Conservation (phyloP, 768 basidiomycete species). For the Rhizopogon sp. region DNA sequence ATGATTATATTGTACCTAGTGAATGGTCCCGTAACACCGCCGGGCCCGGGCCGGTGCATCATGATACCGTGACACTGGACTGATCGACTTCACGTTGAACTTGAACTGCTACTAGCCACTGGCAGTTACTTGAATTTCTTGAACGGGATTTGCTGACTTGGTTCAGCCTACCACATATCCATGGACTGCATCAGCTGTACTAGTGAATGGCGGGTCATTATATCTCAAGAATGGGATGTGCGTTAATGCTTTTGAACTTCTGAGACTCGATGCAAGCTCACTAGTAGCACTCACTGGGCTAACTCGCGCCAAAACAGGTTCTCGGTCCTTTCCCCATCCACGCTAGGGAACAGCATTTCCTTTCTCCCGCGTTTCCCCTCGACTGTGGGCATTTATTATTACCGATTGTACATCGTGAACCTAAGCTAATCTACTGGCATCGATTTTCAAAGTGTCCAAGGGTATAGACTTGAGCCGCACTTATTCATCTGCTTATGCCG, state of each 20-base stretch:
- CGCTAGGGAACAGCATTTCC: constrained; percentile 76
- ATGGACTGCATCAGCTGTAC: background rate
- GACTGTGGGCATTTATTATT: constrained; percentile 40
- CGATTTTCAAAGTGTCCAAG: constrained; percentile 36
- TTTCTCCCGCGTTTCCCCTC: constrained; percentile 75
- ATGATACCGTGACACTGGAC: too few species aligned
- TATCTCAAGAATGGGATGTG: constrained; percentile 25
- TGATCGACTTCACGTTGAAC: too few species aligned
- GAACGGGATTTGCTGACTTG: background rate
- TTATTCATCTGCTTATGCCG: constrained; percentile 63
- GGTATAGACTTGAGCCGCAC: constrained; percentile 42
- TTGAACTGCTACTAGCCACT: too few species aligned
- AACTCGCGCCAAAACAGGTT: constrained; percentile 36
- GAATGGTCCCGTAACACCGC: too few species aligned
- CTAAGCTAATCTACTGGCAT: background rate
- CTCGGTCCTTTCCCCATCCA: constrained; percentile 83
- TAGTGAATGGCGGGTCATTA: constrained; percentile 16
- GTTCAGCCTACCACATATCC: background rate
- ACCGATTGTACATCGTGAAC: background rate
- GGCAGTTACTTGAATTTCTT: too few species aligned
- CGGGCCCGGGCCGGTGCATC: too few species aligned
- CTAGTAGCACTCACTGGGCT: background rate
- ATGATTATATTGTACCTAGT: too few species aligned
- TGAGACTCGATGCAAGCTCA: background rate
- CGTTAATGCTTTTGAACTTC: constrained; percentile 3